These are phyloP conservation scores for Escovopsis sp. DNA, from an alignment of 2,329 filamentous ascomycete species.

Conservation along the genomic window DNA sequence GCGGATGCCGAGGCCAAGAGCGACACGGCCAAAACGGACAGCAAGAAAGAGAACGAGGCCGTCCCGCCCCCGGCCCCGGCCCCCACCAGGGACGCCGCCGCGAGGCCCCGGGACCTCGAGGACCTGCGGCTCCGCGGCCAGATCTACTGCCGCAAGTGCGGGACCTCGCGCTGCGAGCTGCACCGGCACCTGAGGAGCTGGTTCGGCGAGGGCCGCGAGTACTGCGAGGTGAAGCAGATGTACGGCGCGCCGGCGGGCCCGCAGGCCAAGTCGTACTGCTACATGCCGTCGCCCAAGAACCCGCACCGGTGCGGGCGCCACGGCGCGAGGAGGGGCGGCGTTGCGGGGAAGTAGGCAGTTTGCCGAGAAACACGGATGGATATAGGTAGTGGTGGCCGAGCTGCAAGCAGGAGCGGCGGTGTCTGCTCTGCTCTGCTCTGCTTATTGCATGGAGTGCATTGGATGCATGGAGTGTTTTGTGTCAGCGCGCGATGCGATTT, in stretches of 20 bases:
- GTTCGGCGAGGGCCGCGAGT: constrained; percentile 42
- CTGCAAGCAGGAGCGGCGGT: too few relatives aligned
- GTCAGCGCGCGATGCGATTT: too few relatives aligned
- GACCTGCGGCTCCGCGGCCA: constrained; percentile 40
- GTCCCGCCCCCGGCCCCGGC: too few relatives aligned
- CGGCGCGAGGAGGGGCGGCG: constrained; percentile 13
- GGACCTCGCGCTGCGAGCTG: constrained; percentile 45
- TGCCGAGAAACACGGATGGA: not conserved
- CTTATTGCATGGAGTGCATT: too few relatives aligned
- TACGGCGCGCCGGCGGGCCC: constrained; percentile 35
- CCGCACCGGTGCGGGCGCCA: constrained; percentile 44
- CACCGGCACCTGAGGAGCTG: constrained; percentile 46
- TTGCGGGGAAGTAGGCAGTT: not conserved
- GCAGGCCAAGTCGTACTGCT: constrained; percentile 37
- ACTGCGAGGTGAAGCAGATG: constrained; percentile 44
- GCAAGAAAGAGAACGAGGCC: not conserved
- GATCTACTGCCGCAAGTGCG: constrained; percentile 48
- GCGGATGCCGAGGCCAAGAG: constrained; percentile 2
- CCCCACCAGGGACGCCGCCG: not conserved
- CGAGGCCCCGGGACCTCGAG: constrained; percentile 21
- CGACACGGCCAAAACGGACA: not conserved
- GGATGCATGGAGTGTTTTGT: too few relatives aligned
- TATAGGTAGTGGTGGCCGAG: too few relatives aligned
- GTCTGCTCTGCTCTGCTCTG: not conserved
- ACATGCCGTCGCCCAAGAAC: constrained; percentile 45